Conservation (phyloP, 1,284 basidiomycete species). For the Microbotryomycetes sp. region DNA sequence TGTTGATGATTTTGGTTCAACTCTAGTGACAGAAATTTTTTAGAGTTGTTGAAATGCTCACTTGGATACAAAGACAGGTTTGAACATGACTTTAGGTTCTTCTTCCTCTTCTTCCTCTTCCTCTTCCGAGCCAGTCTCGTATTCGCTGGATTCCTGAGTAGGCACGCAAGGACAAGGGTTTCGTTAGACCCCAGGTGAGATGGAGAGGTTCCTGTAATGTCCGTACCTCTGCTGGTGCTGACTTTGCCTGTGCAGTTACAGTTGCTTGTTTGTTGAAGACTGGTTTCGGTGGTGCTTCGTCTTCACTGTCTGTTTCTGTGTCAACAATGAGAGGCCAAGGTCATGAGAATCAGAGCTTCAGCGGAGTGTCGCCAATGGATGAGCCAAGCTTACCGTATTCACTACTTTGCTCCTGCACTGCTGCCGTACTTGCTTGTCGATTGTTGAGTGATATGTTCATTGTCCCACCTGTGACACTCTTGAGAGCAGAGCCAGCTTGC, state of each 20-base stretch:
- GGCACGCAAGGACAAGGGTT: too few species aligned
- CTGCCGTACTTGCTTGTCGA: not conserved
- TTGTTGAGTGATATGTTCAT: conserved; percentile 4
- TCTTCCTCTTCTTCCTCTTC: conserved; percentile 48
- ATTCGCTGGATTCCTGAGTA: conserved; percentile 41
- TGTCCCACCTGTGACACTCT: conserved; percentile 26
- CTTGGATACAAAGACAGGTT: conserved; percentile 89
- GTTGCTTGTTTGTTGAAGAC: conserved; percentile 42
- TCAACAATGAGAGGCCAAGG: not conserved
- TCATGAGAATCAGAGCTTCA: not conserved
- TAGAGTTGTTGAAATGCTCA: conserved; percentile 50
- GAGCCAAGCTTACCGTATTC: not conserved
- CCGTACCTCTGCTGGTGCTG: conserved; percentile 26
- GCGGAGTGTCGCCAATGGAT: not conserved
- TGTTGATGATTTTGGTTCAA: not conserved
- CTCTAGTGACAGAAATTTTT: conserved; percentile 6
- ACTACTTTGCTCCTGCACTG: conserved; percentile 6
- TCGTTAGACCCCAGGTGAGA: not conserved
- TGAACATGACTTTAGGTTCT: conserved; percentile 55
- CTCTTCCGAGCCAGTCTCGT: conserved; percentile 54
- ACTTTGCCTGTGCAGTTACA: conserved; percentile 40
- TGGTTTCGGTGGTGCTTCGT: conserved; percentile 43
- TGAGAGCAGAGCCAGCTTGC: conserved; percentile 25
- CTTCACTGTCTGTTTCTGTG: conserved; percentile 27
- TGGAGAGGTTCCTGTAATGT: conserved; percentile 6